Percentiles rank a stretch among this genome's conserved stretches.
Conservation (phyloP, 352 stramenopile genomes). For the Globisporangium uncinulatum region DNA sequence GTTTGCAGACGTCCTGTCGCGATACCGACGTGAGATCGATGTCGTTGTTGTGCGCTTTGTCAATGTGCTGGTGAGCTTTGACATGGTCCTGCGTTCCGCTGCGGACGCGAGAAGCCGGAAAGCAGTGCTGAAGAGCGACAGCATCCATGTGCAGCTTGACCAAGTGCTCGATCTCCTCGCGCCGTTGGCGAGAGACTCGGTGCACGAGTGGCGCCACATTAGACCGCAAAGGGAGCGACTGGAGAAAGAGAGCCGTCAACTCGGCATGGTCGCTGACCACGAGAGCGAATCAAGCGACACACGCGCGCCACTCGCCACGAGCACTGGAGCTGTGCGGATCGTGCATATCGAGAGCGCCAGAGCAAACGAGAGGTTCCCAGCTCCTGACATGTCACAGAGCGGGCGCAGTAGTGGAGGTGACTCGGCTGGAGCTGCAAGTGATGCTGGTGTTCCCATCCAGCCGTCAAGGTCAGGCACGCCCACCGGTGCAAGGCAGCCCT, state of each 20-base stretch:
- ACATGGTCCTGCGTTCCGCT: neutral
- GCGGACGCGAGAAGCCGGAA: neutral
- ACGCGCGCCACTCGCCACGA: neutral
- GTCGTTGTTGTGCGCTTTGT: conserved; percentile 3
- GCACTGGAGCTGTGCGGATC: neutral
- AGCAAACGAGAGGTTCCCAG: neutral
- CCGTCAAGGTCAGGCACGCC: neutral
- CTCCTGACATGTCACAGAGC: neutral
- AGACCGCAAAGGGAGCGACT: neutral
- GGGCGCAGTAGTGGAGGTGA: no score
- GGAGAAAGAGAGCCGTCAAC: neutral
- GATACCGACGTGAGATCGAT: neutral
- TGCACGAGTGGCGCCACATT: conserved; percentile 1
- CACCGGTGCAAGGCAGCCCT: neutral
- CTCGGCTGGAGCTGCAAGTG: no score
- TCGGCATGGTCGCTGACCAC: no score
- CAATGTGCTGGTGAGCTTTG: conserved; percentile 6
- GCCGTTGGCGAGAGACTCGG: neutral
- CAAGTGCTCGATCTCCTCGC: conserved; percentile 4
- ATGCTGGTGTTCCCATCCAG: no score
- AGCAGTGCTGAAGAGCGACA: neutral
- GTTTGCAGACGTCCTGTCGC: neutral
- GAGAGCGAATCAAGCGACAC: neutral
- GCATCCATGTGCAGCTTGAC: conserved; percentile 4
- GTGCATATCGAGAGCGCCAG: neutral